Evolutionary conservation across 2,329 filamentous ascomycete genomes (phyloP), one percentile per base, ranked within the genome.

Genomic region (Pseudocercospora crystallina): DNA sequence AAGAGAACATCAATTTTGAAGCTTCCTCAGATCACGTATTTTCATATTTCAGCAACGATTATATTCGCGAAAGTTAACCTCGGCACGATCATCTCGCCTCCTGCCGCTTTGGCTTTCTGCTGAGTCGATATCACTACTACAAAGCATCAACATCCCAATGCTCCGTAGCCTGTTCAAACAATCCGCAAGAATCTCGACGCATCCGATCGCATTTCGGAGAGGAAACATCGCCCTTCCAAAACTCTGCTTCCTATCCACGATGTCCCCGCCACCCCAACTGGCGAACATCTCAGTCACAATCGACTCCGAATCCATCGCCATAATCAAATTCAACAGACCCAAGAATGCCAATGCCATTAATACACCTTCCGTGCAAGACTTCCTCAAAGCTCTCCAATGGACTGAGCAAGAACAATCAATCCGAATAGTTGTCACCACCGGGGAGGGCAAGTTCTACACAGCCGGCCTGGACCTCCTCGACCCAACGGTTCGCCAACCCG

Each of bases 401-500:
- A 52, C 57, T 1, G 47, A 52, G 12, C 14, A 40, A n/a, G 34
- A 51, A n/a, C 29, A 47, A 2, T 15, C 34, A 2, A 56, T 61
- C 36, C 49, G 56, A 15, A 53, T 61, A 30, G 57, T 61, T 26
- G 15, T 60, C 29, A 57, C 58, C 3, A 59, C 59, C 7, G 59
- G 59, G 17, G 56, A 53, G 31, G 57, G 57, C 5, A 58, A 57
- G 39, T 61, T 61, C 47, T 61, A 56, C 38, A 60, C 54, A 5
- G 54, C 57, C 5, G 59, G 59, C 9, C 48, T 61, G 33, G 56
- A 61, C 38, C 50, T 61, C 9, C 45, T 60, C n/a, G 59, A 59
- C 30, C 47, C 50, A 1, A 49, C 45, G 5, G 53, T 57, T 26
- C 45, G 55, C 38, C 46, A 47, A 5, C 43, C 51, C 9, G 51